phyloP scores from a whole-genome alignment of 495 filamentous ascomycete species.

The Ascodesmis nigricans region DNA sequence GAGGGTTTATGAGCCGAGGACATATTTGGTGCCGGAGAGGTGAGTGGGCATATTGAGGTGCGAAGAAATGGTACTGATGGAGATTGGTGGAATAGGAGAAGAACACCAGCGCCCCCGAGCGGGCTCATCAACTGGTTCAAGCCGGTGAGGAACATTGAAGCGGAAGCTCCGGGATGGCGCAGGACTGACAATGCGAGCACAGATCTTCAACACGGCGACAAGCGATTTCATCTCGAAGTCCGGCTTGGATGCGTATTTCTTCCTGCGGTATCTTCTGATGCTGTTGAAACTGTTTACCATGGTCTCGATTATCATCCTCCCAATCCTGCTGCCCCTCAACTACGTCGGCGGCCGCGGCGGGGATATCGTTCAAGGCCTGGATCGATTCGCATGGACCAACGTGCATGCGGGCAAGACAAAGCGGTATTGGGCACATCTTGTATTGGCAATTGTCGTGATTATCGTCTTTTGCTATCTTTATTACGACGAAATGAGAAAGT shows the following conservation, averaged over 20 bases:
- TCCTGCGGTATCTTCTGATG: constrained; percentile 83
- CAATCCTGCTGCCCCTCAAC: constrained; percentile 73
- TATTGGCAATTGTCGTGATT: constrained; percentile 61
- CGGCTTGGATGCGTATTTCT: constrained; percentile 94
- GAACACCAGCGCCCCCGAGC: constrained; percentile 13
- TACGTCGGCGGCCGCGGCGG: constrained; percentile 44
- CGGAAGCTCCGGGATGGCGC: background rate
- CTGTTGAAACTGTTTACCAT: constrained; percentile 81
- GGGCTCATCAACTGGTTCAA: constrained; percentile 20
- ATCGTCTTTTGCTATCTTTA: constrained; percentile 72
- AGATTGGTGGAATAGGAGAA: constrained; percentile 8
- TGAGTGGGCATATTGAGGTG: constrained; percentile 28
- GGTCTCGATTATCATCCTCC: constrained; percentile 54
- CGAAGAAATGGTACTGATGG: background rate
- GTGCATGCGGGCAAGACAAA: constrained; percentile 43
- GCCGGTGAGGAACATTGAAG: constrained; percentile 7
- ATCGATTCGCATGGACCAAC: constrained; percentile 79
- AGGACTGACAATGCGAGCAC: constrained; percentile 33
- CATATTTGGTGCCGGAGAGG: constrained; percentile 74
- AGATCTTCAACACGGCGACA: constrained; percentile 45
- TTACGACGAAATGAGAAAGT: constrained; percentile 70
- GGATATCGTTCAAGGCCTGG: constrained; percentile 41
- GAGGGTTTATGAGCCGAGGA: constrained; percentile 82
- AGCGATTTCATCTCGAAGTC: constrained; percentile 77
- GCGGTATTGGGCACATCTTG: constrained; percentile 74